These are phyloP conservation scores for Cladorrhinum sp. DNA, from an alignment of 2,329 filamentous ascomycete species.

Conservation along the genomic window DNA sequence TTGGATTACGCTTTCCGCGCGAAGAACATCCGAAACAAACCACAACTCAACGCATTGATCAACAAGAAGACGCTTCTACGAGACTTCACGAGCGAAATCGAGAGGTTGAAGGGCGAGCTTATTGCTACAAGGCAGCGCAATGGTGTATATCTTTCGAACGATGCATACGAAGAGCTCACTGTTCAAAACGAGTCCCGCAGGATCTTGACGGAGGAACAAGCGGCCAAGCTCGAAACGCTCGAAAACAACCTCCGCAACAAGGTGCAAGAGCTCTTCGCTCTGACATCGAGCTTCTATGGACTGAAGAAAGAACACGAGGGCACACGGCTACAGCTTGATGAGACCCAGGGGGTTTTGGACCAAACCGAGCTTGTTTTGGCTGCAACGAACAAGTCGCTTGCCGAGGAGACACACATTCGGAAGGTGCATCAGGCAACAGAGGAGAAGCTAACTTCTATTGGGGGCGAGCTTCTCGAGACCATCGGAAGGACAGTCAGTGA, in stretches of 20 bases:
- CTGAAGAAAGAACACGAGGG: constrained; percentile 87
- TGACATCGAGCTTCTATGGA: constrained; percentile 83
- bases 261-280: constrained; percentile 81
- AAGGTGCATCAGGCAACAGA: constrained; percentile 87
- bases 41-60: constrained; percentile 86
- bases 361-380: constrained; percentile 83
- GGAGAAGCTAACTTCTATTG: constrained; percentile 68
- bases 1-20: constrained; percentile 96
- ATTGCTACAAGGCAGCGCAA: constrained; percentile 91
- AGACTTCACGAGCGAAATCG: constrained; percentile 89
- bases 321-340: constrained; percentile 67
- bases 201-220: constrained; percentile 89
- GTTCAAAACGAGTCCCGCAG: constrained; percentile 87
- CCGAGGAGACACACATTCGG: constrained; percentile 74
- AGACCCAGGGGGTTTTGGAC: constrained; percentile 76
- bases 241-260: constrained; percentile 90
- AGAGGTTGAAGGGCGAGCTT: constrained; percentile 89
- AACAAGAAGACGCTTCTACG: constrained; percentile 89
- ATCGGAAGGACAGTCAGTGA: constrained; percentile 75
- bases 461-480: constrained; percentile 72
- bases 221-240: constrained; percentile 86
- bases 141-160: constrained; percentile 88
- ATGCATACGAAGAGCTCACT: constrained; percentile 86
- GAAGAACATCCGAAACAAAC: constrained; percentile 98
- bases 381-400: constrained; percentile 71